Evolutionary conservation across 2,329 filamentous ascomycete species (phyloP), one percentile per base, ranked within the genome.

Genomic region (Monilinia laxa): DNA sequence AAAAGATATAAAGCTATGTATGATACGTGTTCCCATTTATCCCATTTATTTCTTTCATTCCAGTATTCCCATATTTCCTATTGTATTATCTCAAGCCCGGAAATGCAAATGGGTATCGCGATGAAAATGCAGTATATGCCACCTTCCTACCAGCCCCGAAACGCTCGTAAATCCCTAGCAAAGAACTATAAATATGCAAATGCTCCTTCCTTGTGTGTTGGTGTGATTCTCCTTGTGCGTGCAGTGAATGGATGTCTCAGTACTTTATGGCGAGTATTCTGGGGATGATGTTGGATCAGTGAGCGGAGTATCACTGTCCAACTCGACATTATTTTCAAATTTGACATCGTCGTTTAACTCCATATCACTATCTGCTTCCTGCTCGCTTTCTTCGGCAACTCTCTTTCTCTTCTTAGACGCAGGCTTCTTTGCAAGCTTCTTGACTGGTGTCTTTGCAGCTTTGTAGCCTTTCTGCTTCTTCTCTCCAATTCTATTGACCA

Each of bases 401-500:
- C 60, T 66, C 56, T 71, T 66, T 62, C 62, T 69, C 68, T 68
- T 68, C 12, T 25, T 25, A 2, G 25, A 23, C 52, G 35, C 67
- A 66, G 66, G 63, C 11, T 45, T 45, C 38, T 63, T 65, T 45
- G 52, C 64, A 47, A 16, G 31, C 56, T 53, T 65, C 51, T 38
- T 42, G 11, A 7, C 23, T 10, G 35, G 59, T 20, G 64, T 68
- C 52, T 64, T 65, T 5, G 20, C 35, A 9, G 67, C 38, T 1
- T 52, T 66, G 14, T 45, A 66, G 20, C 66, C 63, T 51, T 52
- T 52, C 49, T 64, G 54, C 53, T 85, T 85, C 71, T 83, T 82
- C 67, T 79, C 81, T 10, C 84, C 86, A n/a, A 80, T 83, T 63
- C 85, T 78, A 65, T 78, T 83, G 5, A 88, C 84, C 47, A 89